phyloP scores from a whole-genome alignment of 2,329 filamentous ascomycete species.

The Huntiella moniliformis region DNA sequence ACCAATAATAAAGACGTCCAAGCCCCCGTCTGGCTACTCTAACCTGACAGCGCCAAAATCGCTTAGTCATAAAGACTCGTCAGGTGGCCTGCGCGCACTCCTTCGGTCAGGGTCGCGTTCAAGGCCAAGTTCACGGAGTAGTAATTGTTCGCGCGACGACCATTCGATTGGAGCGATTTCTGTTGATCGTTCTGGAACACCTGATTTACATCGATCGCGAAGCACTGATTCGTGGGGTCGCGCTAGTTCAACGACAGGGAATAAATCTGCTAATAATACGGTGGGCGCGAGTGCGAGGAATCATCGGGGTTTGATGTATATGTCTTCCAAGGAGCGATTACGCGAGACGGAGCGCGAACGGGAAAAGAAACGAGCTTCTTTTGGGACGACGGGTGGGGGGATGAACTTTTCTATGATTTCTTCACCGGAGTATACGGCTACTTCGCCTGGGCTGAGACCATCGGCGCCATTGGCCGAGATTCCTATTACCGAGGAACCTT shows the following conservation, averaged over 20 bases:
- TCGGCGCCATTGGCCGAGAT: conserved; percentile 25
- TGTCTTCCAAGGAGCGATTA: conserved; percentile 51
- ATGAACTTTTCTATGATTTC: conserved; percentile 20
- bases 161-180: conserved; percentile 47
- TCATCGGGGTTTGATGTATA: conserved; percentile 47
- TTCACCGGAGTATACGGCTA: conserved; percentile 11
- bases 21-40: conserved; percentile 60
- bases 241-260: conserved; percentile 19
- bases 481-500: conserved; percentile 36
- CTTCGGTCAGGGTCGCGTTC: conserved; percentile 34
- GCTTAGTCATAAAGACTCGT: conserved; percentile 29
- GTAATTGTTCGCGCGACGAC: conserved; percentile 35
- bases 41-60: conserved; percentile 45
- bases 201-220: conserved; percentile 31
- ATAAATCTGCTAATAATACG: too few relatives aligned
- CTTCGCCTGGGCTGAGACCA: conserved; percentile 18
- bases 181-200: conserved; percentile 34
- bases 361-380: conserved; percentile 38
- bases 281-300: conserved; percentile 22
- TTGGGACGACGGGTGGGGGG: conserved; percentile 21
- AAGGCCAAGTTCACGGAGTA: conserved; percentile 37
- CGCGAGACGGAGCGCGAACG: conserved; percentile 34
- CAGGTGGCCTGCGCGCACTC: conserved; percentile 37
- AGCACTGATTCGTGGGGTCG: conserved; percentile 46
- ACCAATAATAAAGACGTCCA: conserved; percentile 64